Base-by-base conservation (phyloP, 371 early-diverging fungal species). In the Rhizopus sp. region DNA sequence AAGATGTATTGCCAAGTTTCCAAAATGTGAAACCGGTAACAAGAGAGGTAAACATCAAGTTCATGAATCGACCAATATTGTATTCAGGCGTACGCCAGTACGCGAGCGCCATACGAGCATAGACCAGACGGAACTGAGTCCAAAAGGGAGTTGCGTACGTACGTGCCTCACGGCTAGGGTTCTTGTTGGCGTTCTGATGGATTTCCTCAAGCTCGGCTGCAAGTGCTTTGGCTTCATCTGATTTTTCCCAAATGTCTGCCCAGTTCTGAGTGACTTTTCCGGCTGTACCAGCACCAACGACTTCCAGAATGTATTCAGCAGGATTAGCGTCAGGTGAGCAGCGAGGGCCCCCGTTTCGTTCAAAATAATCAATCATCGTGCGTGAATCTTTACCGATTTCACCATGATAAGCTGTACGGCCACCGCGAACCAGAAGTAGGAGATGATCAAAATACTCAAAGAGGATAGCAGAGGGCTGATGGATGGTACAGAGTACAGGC, bases 351-450 rank as follows among this genome's bases (percentile, higher is more conserved):
- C 84, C 86, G 37, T 77, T 69, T 23, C 66, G 37, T 61, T 82
- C 83, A 69, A 85, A 85, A 64, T 85, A 84, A 16, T 71, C 57
- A 53, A 78, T 70, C 54, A 85, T 68, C 31, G 74, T 73, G 37
- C 64, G 61, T 31, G 78, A 75, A 45, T 82, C 73, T 12, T 59
- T 38, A 15, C 87, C 87, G 7, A 86, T 64, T 37, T 83, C 81
- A 48, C 88, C 88, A 72, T 80, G 81, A 65, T 87, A 87, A 12
- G 75, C 70, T 7, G 69, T 63, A 10, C 56, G 40, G 32, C 87
- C 88, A 85, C 89, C 89, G 17, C 85, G 81, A 5, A 85, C 88
- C 15, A 91, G 73, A 1, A 91, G 69, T 29, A 91, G 59, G 5
- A 88, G 64, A 15, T 80, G 75, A 63, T 88, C 86, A 57, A 87